phyloP scores from a whole-genome alignment of 1,139 yeast species.

The Blastobotrys buckinghamii region DNA sequence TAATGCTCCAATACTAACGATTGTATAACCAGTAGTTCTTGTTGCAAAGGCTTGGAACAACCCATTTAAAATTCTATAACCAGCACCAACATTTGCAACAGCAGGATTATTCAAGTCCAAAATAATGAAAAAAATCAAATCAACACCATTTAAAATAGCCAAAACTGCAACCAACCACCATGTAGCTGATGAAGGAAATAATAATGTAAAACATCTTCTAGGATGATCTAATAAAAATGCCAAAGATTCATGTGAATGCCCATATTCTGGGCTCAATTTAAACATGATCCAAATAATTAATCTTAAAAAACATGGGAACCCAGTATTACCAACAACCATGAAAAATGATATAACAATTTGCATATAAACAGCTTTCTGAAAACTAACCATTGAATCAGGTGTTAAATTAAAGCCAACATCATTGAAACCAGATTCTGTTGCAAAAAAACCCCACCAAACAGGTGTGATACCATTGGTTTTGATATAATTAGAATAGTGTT shows the following conservation, averaged over 20 bases:
- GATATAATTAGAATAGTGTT: slow-evolving; percentile 40
- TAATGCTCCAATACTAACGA: slow-evolving; percentile 58
- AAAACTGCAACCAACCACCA: slow-evolving; percentile 87
- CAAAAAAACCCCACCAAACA: slow-evolving; percentile 91
- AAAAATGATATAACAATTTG: slow-evolving; percentile 59
- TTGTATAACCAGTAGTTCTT: slow-evolving; percentile 87
- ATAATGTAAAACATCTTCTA: slow-evolving; percentile 87
- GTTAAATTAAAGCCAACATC: slow-evolving; percentile 81
- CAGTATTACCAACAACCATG: slow-evolving; percentile 87
- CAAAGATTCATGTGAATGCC: slow-evolving; percentile 53
- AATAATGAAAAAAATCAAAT: slow-evolving; percentile 70
- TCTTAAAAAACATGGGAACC: slow-evolving; percentile 78
- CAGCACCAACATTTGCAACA: slow-evolving; percentile 48
- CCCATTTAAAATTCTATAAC: slow-evolving; percentile 72
- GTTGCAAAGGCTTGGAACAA: slow-evolving; percentile 88
- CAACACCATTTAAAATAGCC: slow-evolving; percentile 65
- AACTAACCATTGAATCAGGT: slow-evolving; percentile 68
- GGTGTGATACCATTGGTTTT: slow-evolving; percentile 56
- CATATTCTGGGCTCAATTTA: slow-evolving; percentile 56
- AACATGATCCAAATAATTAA: slow-evolving; percentile 75
- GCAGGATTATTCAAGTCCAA: slow-evolving; percentile 55
- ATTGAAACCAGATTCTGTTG: slow-evolving; percentile 69
- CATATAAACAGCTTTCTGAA: slow-evolving; percentile 56
- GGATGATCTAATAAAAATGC: slow-evolving; percentile 93
- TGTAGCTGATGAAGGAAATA: slow-evolving; percentile 89